Percentiles rank a stretch among this genome's conserved stretches.
Conservation (phyloP, 73 alveolate genomes). For the Stentor coeruleus region DNA sequence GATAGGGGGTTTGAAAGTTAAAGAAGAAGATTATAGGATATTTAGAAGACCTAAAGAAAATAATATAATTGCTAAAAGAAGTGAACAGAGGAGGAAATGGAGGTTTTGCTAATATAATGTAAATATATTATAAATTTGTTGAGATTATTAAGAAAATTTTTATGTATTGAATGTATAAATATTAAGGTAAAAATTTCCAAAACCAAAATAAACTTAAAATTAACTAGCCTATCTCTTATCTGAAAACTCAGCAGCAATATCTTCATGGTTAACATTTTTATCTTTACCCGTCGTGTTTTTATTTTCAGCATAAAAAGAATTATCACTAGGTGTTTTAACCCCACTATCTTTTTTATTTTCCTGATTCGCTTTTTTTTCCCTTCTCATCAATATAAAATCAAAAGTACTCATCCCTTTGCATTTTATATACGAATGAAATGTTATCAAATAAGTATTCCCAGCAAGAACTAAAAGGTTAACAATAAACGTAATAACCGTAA, state of each 20-base stretch:
- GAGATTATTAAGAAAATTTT: too few relatives aligned
- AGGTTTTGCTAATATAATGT: too few relatives aligned
- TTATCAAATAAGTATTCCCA: not conserved
- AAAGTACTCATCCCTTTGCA: not conserved
- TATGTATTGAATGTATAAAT: too few relatives aligned
- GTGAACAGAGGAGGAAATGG: too few relatives aligned
- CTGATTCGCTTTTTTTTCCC: not conserved
- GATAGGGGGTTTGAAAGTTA: not conserved
- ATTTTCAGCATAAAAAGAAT: not conserved
- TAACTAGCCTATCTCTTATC: not conserved
- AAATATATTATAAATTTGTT: too few relatives aligned
- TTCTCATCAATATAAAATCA: not conserved
- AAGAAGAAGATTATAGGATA: too few relatives aligned
- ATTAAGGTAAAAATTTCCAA: too few relatives aligned
- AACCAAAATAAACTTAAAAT: too few relatives aligned
- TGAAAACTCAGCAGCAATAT: not conserved
- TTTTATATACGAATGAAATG: not conserved
- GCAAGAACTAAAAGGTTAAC: not conserved
- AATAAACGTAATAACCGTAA: not conserved
- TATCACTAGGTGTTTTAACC: not conserved
- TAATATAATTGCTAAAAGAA: too few relatives aligned
- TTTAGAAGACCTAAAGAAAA: too few relatives aligned
- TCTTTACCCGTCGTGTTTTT: not conserved
- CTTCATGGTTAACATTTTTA: too few relatives aligned
- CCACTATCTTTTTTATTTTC: not conserved